phyloP scores from a whole-genome alignment of 345 rosid genomes.

The Pelargonium nanum region DNA sequence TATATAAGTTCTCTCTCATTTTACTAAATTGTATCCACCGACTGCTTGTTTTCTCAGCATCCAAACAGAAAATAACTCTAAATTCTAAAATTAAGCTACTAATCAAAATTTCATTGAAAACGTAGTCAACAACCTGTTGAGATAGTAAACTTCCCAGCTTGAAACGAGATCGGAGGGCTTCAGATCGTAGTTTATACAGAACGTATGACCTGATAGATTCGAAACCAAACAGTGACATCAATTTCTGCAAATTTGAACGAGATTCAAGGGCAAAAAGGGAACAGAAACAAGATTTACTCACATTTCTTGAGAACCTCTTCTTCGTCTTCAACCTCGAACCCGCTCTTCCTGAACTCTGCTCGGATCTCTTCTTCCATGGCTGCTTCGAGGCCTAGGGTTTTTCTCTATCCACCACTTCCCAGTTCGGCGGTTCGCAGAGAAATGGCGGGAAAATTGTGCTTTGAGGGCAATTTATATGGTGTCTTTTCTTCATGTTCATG shows the following conservation, averaged over 20 bases:
- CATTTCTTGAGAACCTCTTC: conserved; percentile 67
- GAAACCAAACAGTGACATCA: background rate
- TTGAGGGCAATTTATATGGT: no score
- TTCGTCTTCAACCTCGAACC: conserved; percentile 50
- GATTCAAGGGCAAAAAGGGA: background rate
- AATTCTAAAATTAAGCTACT: no score
- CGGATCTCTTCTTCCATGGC: conserved; percentile 66
- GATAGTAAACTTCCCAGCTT: conserved; percentile 85
- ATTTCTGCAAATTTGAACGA: conserved; percentile 3
- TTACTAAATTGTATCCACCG: no score
- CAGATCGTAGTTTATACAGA: conserved; percentile 64
- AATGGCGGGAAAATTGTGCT: conserved; percentile 48
- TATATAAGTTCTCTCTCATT: background rate
- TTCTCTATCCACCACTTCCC: conserved; percentile 9
- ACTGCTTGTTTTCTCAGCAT: no score
- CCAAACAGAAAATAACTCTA: background rate
- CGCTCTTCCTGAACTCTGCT: conserved; percentile 49
- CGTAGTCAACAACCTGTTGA: conserved; percentile 46
- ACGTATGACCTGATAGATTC: conserved; percentile 43
- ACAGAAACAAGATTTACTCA: conserved; percentile 6
- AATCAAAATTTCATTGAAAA: background rate
- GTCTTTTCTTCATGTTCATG: no score
- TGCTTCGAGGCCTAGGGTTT: conserved; percentile 10
- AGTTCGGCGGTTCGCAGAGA: conserved; percentile 14
- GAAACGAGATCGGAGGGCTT: conserved; percentile 73